Percentiles rank a stretch among this genome's conserved stretches.
phyloP scores from a whole-genome alignment of 1,284 basidiomycete species.

The Sporisorium exsertum region DNA sequence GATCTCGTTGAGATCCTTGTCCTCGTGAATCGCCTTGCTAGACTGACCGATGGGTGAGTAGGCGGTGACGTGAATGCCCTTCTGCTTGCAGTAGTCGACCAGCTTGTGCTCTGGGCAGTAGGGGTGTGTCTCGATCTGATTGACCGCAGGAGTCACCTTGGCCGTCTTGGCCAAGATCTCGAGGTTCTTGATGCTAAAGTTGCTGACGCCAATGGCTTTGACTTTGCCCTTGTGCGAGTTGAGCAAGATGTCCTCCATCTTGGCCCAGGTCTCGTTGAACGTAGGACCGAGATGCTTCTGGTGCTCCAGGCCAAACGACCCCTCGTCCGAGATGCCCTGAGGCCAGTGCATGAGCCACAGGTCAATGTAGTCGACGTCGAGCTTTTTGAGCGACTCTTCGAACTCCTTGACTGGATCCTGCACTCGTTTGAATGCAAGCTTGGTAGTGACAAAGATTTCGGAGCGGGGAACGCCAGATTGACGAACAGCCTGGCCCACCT shows the following conservation, averaged over 20 bases:
- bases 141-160: slow-evolving; percentile 58
- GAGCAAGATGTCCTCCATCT: slow-evolving; percentile 62
- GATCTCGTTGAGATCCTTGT: slow-evolving; percentile 77
- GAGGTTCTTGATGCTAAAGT: slow-evolving; percentile 55
- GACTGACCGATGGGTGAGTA: slow-evolving; percentile 87
- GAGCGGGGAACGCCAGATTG: slow-evolving; percentile 79
- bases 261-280: slow-evolving; percentile 58
- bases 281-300: slow-evolving; percentile 47
- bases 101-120: slow-evolving; percentile 75
- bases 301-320: slow-evolving; percentile 21
- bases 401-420: slow-evolving; percentile 71
- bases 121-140: slow-evolving; percentile 61
- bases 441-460: slow-evolving; percentile 86
- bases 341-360: slow-evolving; percentile 64
- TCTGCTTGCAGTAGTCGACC: slow-evolving; percentile 76
- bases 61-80: slow-evolving; percentile 80
- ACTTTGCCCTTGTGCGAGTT: slow-evolving; percentile 60
- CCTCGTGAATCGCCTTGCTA: slow-evolving; percentile 78
- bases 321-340: slow-evolving; percentile 23
- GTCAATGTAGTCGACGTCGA: slow-evolving; percentile 78
- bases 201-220: slow-evolving; percentile 75
- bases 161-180: slow-evolving; percentile 50
- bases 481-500: slow-evolving; percentile 82
- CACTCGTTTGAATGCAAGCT: slow-evolving; percentile 76
- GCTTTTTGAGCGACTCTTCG: slow-evolving; percentile 78